Base-by-base conservation (phyloP, 2,329 filamentous ascomycete genomes). In the Microascus cirrosus region DNA sequence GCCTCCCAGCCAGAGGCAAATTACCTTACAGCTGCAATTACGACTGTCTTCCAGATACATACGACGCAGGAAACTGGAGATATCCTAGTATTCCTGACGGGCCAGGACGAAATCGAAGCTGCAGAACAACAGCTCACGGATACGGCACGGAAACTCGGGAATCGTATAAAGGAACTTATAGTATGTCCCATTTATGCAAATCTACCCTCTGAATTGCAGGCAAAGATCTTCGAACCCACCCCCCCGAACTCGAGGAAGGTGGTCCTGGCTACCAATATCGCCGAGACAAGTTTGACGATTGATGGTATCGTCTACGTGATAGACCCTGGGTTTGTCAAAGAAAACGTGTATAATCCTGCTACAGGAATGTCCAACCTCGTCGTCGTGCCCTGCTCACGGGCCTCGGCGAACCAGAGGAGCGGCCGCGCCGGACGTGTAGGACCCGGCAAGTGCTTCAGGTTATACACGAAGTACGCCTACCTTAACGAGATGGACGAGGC, bases 301-400 rank as follows among this genome's bases (percentile, higher is more conserved):
- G 92, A 97, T 68, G 93, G 92, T 18, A 95, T 97, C 60, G 88
- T 93, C 10, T 96, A 95, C 68, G 94, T 97, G 39, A 95, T 97
- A 60, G 94, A 99, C 64, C 89, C 89, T 0, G 94, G 94, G 0
- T 95, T 95, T 62, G 90, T 94, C 61, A 99, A 99, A 70, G 90
- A 97, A 68, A 96, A 96, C 64, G 82, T 92, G 1, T 97, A 93
- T 74, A 95, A 96, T 61, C 87, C 92, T 0, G 84, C 87, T 1
- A 95, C 90, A 0, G 92, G 92, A 58, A 95, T 97, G 88, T 92
- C 93, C 32, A 92, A 89, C 45, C 74, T 99, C 13, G 87, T 95
- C 0, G 90, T 95, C 1, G 91, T 93, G 0, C 93, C 94, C 0
- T 95, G 90, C 68, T 96, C 91, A 11, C 82, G 92, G 45, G 94